Percentiles rank a stretch among this genome's conserved stretches.
These are phyloP conservation scores for Volutella citrinella DNA, from an alignment of 2,329 filamentous ascomycete species.

Conservation along the genomic window DNA sequence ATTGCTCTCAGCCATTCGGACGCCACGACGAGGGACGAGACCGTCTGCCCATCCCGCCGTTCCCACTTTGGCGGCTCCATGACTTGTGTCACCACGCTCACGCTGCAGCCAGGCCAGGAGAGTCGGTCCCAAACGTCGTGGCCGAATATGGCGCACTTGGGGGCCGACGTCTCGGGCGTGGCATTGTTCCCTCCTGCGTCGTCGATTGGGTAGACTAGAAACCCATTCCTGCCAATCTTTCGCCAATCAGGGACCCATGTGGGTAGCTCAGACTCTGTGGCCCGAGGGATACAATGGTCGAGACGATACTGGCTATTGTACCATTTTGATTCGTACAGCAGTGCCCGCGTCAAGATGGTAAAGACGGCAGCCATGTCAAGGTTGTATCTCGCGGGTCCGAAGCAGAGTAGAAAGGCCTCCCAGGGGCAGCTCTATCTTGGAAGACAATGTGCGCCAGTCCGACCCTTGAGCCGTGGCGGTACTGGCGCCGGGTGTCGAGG, in stretches of 20 bases:
- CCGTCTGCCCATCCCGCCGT: too few species aligned
- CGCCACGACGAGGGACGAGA: too few species aligned
- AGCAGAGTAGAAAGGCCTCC: constrained; percentile 13
- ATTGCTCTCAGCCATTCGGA: too few species aligned
- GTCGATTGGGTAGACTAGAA: background rate
- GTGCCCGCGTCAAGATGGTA: constrained; percentile 5
- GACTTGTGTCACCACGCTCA: too few species aligned
- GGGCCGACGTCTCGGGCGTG: too few species aligned
- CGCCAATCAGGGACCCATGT: constrained; percentile 17
- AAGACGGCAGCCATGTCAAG: constrained; percentile 15
- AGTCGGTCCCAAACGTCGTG: too few species aligned
- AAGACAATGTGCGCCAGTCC: constrained; percentile 7
- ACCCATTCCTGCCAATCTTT: constrained; percentile 2
- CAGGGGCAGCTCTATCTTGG: background rate
- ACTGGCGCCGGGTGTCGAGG: constrained; percentile 2
- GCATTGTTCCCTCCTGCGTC: constrained; percentile 1
- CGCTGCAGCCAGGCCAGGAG: too few species aligned
- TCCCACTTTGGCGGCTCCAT: too few species aligned
- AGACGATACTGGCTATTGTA: constrained; percentile 4
- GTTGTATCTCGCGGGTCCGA: constrained; percentile 20
- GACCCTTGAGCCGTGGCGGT: background rate
- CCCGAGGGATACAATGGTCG: constrained; percentile 8
- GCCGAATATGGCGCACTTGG: too few species aligned
- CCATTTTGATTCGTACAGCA: constrained; percentile 3
- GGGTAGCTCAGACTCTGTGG: constrained; percentile 1